Evolutionary conservation across 2,329 filamentous ascomycete species (phyloP), one percentile per base, ranked within the genome.

Genomic region (Hymenoscyphus repandus): DNA sequence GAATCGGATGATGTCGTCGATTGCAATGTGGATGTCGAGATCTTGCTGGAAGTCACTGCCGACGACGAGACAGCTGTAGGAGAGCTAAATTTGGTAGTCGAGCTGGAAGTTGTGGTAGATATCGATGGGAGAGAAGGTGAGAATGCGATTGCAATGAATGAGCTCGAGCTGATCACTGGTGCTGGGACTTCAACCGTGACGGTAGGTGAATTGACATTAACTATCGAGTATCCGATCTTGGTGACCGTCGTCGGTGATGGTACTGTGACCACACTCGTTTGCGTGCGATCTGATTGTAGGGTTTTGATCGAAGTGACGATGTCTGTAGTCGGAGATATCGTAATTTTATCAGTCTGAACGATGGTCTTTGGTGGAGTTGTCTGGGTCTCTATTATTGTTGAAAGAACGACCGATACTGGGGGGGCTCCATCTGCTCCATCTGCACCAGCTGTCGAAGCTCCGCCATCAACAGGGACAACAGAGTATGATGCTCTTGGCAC

Each of bases 381-480:
- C 40, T 58, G 49, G 2, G 57, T 61, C 40, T 59, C 43, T 13
- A 54, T 51, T 17, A 64, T 51, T 12, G 64, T 66, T 45, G 61
- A 44, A 27, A 62, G 34, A 1, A 43, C 33, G n/a, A 20, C 17
- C 17, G 38, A 17, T 36, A 44, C 17, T 17, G 38, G 17, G 22
- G 44, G 15, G 31, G 36, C 18, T 6, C 50, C 53, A 18, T 48
- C 45, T 13, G 20, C 53, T 43, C 46, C 43, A 40, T 27, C 22
- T 27, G 22, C 4, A 4, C 30, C 31, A 5, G 53, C 37, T 27
- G 54, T 47, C n/a, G 55, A 48, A 27, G 60, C 49, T 17, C 62
- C 63, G 22, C 66, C 66, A 58, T 67, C 64, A n/a, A 68, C 65
- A 33, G 63, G 50, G 12, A 68, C 64, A 43, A 68, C 64, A 9